Conservation (phyloP, 257 asterid genomes). For the Ophiorrhiza pumila region DNA sequence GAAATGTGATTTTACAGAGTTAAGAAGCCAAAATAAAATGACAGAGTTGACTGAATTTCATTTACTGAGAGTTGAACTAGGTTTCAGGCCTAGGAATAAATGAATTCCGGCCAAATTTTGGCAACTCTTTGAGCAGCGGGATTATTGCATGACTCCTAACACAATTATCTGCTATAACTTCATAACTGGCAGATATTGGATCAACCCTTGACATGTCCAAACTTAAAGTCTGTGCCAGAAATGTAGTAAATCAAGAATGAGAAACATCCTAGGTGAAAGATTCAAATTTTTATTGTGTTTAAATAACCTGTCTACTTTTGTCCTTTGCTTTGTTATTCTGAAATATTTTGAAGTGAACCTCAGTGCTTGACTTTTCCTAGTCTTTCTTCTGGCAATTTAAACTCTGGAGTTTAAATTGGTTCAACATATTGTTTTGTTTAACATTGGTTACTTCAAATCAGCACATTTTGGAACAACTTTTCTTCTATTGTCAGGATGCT, state of each 20-base stretch:
- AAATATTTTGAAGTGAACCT: background rate
- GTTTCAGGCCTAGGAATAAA: background rate
- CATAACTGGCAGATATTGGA: background rate
- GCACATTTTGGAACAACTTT: background rate
- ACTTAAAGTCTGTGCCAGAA: background rate
- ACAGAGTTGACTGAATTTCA: background rate
- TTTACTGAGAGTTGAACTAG: background rate
- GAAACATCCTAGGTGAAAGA: background rate
- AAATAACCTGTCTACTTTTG: background rate
- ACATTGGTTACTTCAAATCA: background rate
- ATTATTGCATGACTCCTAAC: background rate
- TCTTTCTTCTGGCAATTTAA: background rate
- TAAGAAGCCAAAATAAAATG: background rate
- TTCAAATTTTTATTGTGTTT: background rate
- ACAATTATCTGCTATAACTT: background rate
- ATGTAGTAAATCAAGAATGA: background rate
- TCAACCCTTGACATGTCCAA: background rate
- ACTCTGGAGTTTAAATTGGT: background rate
- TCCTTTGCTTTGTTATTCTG: background rate
- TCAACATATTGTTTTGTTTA: background rate
- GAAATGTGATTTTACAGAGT: background rate
- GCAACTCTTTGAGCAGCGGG: background rate
- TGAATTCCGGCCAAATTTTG: background rate
- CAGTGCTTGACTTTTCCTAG: background rate
- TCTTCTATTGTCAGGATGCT: background rate